phyloP scores from a whole-genome alignment of 1,139 yeast species.

The Debaryomyces robertsiae region DNA sequence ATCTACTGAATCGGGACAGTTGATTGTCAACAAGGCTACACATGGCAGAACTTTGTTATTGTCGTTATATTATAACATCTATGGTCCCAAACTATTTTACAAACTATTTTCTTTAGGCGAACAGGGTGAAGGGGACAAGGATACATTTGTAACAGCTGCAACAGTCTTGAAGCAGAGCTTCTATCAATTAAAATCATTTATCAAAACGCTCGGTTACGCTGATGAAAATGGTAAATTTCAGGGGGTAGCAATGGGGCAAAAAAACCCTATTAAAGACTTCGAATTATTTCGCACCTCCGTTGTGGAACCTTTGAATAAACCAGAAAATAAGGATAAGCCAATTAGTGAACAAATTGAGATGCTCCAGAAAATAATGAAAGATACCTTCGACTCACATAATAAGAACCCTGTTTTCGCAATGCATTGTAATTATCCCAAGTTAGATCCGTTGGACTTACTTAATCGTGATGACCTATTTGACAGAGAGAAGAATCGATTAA shows the following conservation, averaged over 20 bases:
- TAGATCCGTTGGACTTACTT: conserved; percentile 36
- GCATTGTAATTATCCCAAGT: conserved; percentile 44
- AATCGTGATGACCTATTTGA: conserved; percentile 32
- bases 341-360: conserved; percentile 9
- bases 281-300: conserved; percentile 20
- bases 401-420: conserved; percentile 30
- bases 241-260: conserved; percentile 48
- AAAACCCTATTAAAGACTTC: conserved; percentile 34
- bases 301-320: conserved; percentile 14
- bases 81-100: conserved; percentile 60
- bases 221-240: conserved; percentile 30
- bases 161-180: conserved; percentile 45
- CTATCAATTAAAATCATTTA: conserved; percentile 52
- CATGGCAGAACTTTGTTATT: conserved; percentile 56
- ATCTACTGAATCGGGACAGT: conserved; percentile 67
- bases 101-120: conserved; percentile 60
- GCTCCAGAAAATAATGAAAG: conserved; percentile 15
- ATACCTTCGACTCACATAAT: conserved; percentile 20
- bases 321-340: conserved; percentile 13
- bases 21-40: conserved; percentile 53
- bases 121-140: conserved; percentile 70
- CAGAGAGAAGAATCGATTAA: conserved; percentile 25
- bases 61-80: conserved; percentile 57
- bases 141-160: conserved; percentile 64
- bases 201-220: conserved; percentile 35